Percentiles rank a stretch among this genome's conserved stretches.
Evolutionary conservation across 108 stramenopile species (phyloP).

Genomic region (Cyclotella atomus): DNA sequence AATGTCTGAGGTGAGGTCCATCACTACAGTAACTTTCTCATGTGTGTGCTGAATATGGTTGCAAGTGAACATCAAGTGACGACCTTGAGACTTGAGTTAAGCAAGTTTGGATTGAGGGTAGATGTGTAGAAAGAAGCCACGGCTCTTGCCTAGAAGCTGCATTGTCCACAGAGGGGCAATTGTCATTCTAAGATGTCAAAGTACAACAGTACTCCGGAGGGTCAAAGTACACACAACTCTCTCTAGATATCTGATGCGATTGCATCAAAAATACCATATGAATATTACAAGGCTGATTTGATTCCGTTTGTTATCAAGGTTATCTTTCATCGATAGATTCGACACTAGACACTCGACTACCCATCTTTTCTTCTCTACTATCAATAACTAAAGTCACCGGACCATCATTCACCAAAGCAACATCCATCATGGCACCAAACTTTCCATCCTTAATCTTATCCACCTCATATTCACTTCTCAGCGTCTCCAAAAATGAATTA

Average conservation of each 20-base stretch:
- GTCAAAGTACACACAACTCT: background rate
- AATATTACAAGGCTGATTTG: too few species aligned
- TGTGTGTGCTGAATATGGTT: too few species aligned
- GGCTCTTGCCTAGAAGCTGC: too few species aligned
- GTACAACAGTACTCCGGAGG: too few species aligned
- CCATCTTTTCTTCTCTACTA: conserved; percentile 43
- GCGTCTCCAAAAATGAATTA: conserved; percentile 63
- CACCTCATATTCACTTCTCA: conserved; percentile 61
- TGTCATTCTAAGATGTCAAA: too few species aligned
- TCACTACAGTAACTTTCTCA: too few species aligned
- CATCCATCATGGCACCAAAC: conserved; percentile 93
- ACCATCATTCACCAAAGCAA: conserved; percentile 86
- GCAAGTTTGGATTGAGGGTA: too few species aligned
- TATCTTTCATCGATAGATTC: background rate
- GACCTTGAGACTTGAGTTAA: too few species aligned
- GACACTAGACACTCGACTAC: conserved; percentile 2
- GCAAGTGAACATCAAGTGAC: too few species aligned
- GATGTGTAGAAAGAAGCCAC: too few species aligned
- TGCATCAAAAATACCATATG: background rate
- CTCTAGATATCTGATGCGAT: background rate
- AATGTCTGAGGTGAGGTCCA: too few species aligned
- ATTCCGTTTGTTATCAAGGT: background rate
- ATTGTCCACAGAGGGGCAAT: too few species aligned
- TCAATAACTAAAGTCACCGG: conserved; percentile 91
- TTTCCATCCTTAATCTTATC: conserved; percentile 76